Conservation (phyloP, 345 rosid genomes). For the Rhizophora apiculata region DNA sequence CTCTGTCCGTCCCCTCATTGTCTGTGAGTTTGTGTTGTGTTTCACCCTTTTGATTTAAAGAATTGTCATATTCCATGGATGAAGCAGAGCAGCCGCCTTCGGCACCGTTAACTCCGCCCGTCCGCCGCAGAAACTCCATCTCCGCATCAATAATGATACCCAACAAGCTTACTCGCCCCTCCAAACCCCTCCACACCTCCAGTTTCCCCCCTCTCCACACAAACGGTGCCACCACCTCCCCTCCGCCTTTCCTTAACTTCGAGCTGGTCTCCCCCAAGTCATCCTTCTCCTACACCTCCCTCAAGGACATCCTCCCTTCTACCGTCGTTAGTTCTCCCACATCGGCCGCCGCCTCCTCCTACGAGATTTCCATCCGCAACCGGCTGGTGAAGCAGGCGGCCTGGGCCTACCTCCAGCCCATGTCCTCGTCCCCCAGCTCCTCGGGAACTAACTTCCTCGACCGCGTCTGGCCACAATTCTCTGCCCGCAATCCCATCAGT, state of each 20-base stretch:
- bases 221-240: conserved; percentile 14
- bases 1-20: not conserved
- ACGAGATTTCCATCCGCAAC: conserved; percentile 74
- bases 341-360: conserved; percentile 26
- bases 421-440: conserved; percentile 48
- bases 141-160: conserved; percentile 28
- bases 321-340: conserved; percentile 52
- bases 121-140: conserved; percentile 54
- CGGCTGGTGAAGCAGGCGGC: conserved; percentile 89
- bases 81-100: not conserved
- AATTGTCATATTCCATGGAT: not conserved
- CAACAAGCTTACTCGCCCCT: conserved; percentile 12
- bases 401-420: conserved; percentile 89
- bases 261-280: conserved; percentile 40
- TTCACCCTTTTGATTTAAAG: not conserved
- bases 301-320: conserved; percentile 63
- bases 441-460: conserved; percentile 39
- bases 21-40: not conserved
- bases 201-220: conserved; percentile 17
- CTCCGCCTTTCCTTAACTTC: not conserved
- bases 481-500: conserved; percentile 28
- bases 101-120: conserved; percentile 13
- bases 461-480: conserved; percentile 49
- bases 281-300: conserved; percentile 57
- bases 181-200: conserved; percentile 30